Percentiles rank a stretch among this genome's conserved stretches.
Conservation (phyloP, 2,329 filamentous ascomycete genomes). For the Botrytis fragariae region DNA sequence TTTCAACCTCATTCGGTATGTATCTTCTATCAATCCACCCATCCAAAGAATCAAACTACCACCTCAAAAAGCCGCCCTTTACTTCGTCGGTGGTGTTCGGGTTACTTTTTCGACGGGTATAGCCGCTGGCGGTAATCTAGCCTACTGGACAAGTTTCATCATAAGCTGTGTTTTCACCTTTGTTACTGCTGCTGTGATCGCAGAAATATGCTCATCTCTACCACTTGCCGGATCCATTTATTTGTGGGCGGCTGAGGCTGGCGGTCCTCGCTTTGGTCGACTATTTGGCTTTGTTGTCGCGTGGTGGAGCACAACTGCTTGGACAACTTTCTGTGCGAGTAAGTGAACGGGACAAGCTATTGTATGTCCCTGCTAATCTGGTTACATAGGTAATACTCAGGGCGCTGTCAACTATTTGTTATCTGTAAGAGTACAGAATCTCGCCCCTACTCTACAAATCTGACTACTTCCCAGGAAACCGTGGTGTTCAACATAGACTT, state of each 20-base stretch:
- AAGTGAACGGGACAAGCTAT: background rate
- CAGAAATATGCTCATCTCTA: conserved; percentile 23
- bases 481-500: conserved; percentile 24
- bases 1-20: conserved; percentile 53
- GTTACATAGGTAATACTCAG: conserved; percentile 19
- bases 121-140: conserved; percentile 58
- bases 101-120: conserved; percentile 61
- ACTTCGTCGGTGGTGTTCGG: conserved; percentile 59
- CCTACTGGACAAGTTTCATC: conserved; percentile 62
- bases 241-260: conserved; percentile 22
- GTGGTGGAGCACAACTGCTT: conserved; percentile 24
- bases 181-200: conserved; percentile 24
- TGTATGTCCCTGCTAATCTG: background rate
- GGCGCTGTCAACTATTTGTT: conserved; percentile 25
- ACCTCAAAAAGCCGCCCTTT: conserved; percentile 47
- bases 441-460: background rate
- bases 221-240: conserved; percentile 25
- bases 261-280: conserved; percentile 21
- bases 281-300: conserved; percentile 24
- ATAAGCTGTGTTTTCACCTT: conserved; percentile 22
- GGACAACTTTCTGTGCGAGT: conserved; percentile 24
- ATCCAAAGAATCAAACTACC: background rate
- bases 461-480: conserved; percentile 16
- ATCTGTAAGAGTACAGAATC: conserved; percentile 6
- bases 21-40: background rate